phyloP scores from a whole-genome alignment of 495 filamentous ascomycete species.

The Aspergillus sparsus region DNA sequence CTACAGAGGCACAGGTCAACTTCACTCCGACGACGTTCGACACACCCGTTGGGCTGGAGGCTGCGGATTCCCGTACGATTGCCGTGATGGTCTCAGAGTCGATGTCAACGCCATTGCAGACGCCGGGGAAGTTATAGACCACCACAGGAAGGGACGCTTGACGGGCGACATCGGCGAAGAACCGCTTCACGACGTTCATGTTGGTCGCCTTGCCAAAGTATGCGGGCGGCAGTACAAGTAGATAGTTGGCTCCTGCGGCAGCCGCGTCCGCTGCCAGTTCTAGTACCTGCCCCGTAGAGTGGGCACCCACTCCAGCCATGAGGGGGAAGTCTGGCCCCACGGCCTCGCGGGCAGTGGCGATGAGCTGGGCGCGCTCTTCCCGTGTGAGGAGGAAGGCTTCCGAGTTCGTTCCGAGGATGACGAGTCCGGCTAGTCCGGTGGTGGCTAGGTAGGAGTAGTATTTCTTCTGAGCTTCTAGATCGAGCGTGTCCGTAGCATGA shows the following conservation, averaged over 20 bases:
- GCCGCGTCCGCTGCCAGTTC: slow-evolving; percentile 60
- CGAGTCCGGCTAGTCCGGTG: slow-evolving; percentile 57
- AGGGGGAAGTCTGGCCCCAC: slow-evolving; percentile 55
- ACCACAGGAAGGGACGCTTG: slow-evolving; percentile 58
- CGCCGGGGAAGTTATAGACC: slow-evolving; percentile 71
- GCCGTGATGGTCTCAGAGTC: slow-evolving; percentile 60
- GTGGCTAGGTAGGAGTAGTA: slow-evolving; percentile 60
- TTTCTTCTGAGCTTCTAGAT: slow-evolving; percentile 47
- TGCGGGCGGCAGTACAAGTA: slow-evolving; percentile 61
- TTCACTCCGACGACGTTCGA: slow-evolving; percentile 66
- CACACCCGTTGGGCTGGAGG: slow-evolving; percentile 44
- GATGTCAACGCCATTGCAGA: slow-evolving; percentile 71
- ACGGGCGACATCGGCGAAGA: slow-evolving; percentile 60
- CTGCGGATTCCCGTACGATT: slow-evolving; percentile 47
- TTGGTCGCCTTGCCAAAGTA: slow-evolving; percentile 66
- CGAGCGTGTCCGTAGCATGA: slow-evolving; percentile 51
- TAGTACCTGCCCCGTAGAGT: slow-evolving; percentile 64
- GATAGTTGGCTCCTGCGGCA: slow-evolving; percentile 59
- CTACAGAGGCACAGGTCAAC: slow-evolving; percentile 68
- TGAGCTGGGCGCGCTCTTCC: slow-evolving; percentile 55
- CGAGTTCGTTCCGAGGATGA: slow-evolving; percentile 66
- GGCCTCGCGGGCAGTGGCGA: slow-evolving; percentile 52
- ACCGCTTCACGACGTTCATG: slow-evolving; percentile 56
- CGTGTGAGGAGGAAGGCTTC: slow-evolving; percentile 66
- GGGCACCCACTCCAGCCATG: slow-evolving; percentile 64